These are phyloP conservation scores for Trifolium dubium DNA, from an alignment of 306 rosid species.

Conservation along the genomic window DNA sequence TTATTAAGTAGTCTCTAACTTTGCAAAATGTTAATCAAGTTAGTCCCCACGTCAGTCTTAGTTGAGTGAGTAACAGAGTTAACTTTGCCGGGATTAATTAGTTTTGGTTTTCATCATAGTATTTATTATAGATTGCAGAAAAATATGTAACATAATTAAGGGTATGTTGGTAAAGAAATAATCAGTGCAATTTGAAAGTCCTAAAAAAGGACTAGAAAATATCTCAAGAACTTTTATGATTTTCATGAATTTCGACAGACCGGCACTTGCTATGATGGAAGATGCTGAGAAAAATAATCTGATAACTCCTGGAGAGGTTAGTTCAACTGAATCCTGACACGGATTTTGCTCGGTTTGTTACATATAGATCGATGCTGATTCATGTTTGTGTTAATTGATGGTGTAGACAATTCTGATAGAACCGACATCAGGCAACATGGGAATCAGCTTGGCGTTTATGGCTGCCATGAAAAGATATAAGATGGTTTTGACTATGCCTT, in stretches of 20 bases:
- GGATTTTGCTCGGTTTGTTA: constrained; percentile 5
- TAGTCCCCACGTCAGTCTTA: too few relatives aligned
- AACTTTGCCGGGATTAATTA: too few relatives aligned
- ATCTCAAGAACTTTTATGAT: background rate
- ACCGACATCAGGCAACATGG: constrained; percentile 96
- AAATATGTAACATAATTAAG: too few relatives aligned
- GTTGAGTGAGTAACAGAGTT: too few relatives aligned
- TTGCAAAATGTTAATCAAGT: too few relatives aligned
- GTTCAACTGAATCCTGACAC: constrained; percentile 12
- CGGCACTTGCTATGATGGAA: constrained; percentile 52
- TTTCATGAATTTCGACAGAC: constrained; percentile 38
- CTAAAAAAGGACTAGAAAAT: too few relatives aligned
- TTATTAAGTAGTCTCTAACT: too few relatives aligned
- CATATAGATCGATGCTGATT: background rate
- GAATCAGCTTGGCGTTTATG: constrained; percentile 69
- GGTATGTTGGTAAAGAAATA: too few relatives aligned
- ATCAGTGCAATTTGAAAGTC: too few relatives aligned
- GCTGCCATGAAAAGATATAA: constrained; percentile 86
- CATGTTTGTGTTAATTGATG: constrained; percentile 22
- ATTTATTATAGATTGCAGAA: too few relatives aligned
- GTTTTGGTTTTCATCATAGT: too few relatives aligned
- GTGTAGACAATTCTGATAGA: constrained; percentile 76
- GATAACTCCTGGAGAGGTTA: constrained; percentile 55
- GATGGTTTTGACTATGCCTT: constrained; percentile 80
- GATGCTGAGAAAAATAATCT: constrained; percentile 56